Conservation (phyloP, 2,329 filamentous ascomycete genomes). For the Magnaporthiopsis rhizophila region DNA sequence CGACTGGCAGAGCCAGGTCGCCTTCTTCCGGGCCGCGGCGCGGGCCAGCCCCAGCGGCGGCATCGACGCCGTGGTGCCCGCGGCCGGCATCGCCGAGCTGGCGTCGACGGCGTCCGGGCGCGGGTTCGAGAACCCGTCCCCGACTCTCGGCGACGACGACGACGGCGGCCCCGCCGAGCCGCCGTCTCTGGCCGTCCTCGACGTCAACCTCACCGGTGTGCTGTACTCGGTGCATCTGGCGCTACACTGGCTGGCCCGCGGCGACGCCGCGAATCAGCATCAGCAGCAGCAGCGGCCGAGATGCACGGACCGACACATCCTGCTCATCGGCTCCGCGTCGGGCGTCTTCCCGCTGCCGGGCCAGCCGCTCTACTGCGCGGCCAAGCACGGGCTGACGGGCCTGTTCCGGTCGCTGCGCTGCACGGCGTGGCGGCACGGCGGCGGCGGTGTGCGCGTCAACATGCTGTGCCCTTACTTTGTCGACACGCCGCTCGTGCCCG, state of each 20-base stretch:
- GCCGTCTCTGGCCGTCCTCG: slow-evolving; percentile 45
- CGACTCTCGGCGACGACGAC: slow-evolving; percentile 17
- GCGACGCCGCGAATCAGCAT: slow-evolving; percentile 18
- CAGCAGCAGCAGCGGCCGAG: too few species aligned
- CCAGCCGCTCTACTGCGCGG: slow-evolving; percentile 47
- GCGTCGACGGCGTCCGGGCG: slow-evolving; percentile 18
- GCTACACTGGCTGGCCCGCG: slow-evolving; percentile 47
- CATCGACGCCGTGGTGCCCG: slow-evolving; percentile 27
- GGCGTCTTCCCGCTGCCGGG: slow-evolving; percentile 38
- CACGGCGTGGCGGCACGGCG: slow-evolving; percentile 31
- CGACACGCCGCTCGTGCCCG: slow-evolving; percentile 41
- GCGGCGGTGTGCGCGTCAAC: slow-evolving; percentile 49
- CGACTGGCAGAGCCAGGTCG: slow-evolving; percentile 54
- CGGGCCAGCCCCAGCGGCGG: slow-evolving; percentile 39
- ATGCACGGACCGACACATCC: slow-evolving; percentile 45
- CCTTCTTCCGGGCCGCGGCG: slow-evolving; percentile 52
- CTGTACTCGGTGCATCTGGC: slow-evolving; percentile 59
- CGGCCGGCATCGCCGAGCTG: slow-evolving; percentile 51
- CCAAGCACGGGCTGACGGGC: slow-evolving; percentile 60
- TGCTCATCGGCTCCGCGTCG: slow-evolving; percentile 57
- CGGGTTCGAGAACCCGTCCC: slow-evolving; percentile 37
- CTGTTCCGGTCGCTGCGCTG: slow-evolving; percentile 52
- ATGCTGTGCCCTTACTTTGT: slow-evolving; percentile 60
- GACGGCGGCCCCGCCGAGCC: slow-evolving; percentile 27
- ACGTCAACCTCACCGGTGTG: slow-evolving; percentile 57